Base-by-base conservation (phyloP, 768 basidiomycete genomes). In the Boletus sp. region DNA sequence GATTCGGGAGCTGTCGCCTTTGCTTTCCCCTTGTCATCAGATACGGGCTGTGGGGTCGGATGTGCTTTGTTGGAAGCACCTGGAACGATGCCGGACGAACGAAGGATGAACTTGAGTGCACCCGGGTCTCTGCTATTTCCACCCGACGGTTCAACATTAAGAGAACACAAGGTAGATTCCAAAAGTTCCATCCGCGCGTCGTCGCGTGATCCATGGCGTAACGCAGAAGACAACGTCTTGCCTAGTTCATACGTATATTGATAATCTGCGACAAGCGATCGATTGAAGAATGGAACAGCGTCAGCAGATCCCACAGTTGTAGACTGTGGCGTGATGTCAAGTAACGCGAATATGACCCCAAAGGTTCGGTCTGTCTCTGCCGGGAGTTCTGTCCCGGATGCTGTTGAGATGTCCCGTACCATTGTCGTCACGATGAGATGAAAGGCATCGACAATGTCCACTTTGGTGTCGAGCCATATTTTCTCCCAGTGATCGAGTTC, bases 381-480 rank as follows among this genome's bases (percentile, higher is more conserved):
- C 0, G 77, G 77, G 14, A 83, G 77, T 0, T 69, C 67, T 6
- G 70, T 50, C 0, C 79, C 83, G 0, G 75, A 75, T 7, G 76
- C 67, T 8, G 68, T 56, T 1, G 79, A 70, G 30, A 88, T 64
- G 54, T 80, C 79, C 25, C 72, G 71, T 7, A 87, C 64, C 47
- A 85, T 71, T 5, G 75, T 71, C 32, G 70, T 70, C 47, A 88
- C 54, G 32, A 88, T 63, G 46, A 83, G 65, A 57, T 90, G 87
- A 68, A 88, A 87, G 4, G 77, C 65, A 58, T 92, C 89, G 19
- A 92, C 70, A 25, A 90, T 70, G 21, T 82, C 80, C 8, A 87
- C 83, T 70, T 91, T 92, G 2, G 85, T 84, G 53, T 84, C 79
- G 7, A 90, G 74, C 81, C 86, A 88, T 43, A 87, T 75, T 14